A percentile compares a stretch with the other conserved stretches of the same genome.
Evolutionary conservation across 78 protist species (phyloP).

Genomic region (Tieghemostelium lacteum): DNA sequence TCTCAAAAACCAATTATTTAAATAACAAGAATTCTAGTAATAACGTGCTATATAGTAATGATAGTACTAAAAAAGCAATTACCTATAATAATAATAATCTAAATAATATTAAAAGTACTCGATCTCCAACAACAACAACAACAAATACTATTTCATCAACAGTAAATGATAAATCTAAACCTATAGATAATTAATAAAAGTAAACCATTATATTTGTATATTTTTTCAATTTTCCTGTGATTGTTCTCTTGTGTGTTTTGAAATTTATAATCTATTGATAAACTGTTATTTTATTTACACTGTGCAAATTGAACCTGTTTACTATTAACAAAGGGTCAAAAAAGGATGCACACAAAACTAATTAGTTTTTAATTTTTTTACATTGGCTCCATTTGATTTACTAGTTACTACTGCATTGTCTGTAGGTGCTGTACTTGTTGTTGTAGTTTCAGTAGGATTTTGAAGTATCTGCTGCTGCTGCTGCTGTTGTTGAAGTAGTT

Average conservation of each 20-base stretch:
- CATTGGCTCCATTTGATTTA: background rate
- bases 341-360: too few relatives aligned
- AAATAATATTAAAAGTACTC: slow-evolving; percentile 1
- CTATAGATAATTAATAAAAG: background rate
- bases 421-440: slow-evolving; percentile 4
- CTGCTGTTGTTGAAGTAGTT: background rate
- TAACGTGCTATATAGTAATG: background rate
- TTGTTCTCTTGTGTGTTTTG: background rate
- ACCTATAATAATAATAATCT: background rate
- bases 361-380: too few relatives aligned
- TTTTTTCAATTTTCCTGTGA: background rate
- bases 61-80: background rate
- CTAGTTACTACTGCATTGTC: slow-evolving; percentile 8
- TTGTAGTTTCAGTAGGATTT: background rate
- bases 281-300: too few relatives aligned
- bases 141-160: background rate
- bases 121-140: slow-evolving; percentile 8
- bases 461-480: background rate
- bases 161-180: background rate
- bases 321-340: too few relatives aligned
- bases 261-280: too few relatives aligned
- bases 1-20: background rate
- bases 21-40: background rate
- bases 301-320: too few relatives aligned
- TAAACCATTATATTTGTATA: background rate